Conservation (phyloP, 192 early-diverging fungal species). For the Dispira simplex region DNA sequence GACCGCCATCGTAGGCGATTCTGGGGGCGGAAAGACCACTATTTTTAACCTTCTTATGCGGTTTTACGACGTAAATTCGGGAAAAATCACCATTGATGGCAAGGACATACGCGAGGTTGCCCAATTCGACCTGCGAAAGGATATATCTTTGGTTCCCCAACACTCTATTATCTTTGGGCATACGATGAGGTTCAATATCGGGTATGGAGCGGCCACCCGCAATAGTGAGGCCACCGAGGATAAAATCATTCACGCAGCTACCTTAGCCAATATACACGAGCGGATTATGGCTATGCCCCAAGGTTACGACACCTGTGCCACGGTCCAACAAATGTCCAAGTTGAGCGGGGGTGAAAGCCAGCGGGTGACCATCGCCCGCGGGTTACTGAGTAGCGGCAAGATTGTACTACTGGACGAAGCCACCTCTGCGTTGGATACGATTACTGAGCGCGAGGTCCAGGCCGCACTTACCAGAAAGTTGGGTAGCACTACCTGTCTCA, state of each 20-base stretch:
- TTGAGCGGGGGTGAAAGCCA: slow-evolving; percentile 92
- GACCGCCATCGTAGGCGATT: slow-evolving; percentile 7
- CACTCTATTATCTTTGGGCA: slow-evolving; percentile 17
- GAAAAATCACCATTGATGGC: slow-evolving; percentile 57
- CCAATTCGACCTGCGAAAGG: slow-evolving; percentile 44
- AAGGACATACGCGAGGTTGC: slow-evolving; percentile 53
- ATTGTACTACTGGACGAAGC: slow-evolving; percentile 90
- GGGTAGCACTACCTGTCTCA: slow-evolving; percentile 68
- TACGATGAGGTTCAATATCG: slow-evolving; percentile 68
- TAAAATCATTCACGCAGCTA: slow-evolving; percentile 25
- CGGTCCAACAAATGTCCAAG: slow-evolving; percentile 73
- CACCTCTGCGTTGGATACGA: slow-evolving; percentile 68
- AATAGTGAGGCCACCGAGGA: slow-evolving; percentile 31
- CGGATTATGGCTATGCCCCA: slow-evolving; percentile 28
- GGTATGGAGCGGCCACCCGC: slow-evolving; percentile 33
- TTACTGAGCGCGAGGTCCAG: slow-evolving; percentile 87
- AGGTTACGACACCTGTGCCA: slow-evolving; percentile 27
- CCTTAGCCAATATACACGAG: slow-evolving; percentile 32
- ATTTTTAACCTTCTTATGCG: slow-evolving; percentile 52
- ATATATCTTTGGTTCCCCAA: slow-evolving; percentile 70
- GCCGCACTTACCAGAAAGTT: slow-evolving; percentile 54
- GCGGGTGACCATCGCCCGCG: slow-evolving; percentile 75
- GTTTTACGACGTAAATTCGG: slow-evolving; percentile 56
- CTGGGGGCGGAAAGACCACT: slow-evolving; percentile 27
- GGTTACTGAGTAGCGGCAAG: slow-evolving; percentile 78